Base-by-base conservation (phyloP, 2,329 filamentous ascomycete species). In the Lachnellula suecica region DNA sequence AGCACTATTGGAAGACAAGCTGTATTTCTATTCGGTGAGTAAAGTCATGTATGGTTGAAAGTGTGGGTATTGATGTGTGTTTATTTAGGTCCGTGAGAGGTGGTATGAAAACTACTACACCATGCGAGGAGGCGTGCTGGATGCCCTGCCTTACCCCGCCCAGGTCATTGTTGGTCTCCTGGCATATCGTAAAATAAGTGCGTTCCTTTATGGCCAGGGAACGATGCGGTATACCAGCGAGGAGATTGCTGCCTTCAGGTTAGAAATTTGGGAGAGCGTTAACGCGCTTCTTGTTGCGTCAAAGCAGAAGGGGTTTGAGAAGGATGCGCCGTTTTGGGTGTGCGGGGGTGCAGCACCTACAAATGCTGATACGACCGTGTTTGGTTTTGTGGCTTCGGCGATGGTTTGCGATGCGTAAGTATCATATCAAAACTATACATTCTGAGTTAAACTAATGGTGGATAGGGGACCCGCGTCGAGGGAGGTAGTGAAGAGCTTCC, bases 71-170 rank as follows among this genome's bases (percentile, higher is more conserved):
- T 17, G 13, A 19, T 15, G 17, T 17, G 6, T 22, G 10, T 8
- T 22, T 20, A 11, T 29, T 31, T 49, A 78, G 73, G 65, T 57
- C 1, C 71, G 73, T 37, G 83, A 87, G 67, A 71, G 75, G 54
- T 87, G 83, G 83, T 63, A 74, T 2, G 70, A 81, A 51, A 84
- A 86, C 63, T 85, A 80, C 69, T 75, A 80, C 53, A 66, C 69
- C 13, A 84, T 84, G 81, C 77, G 82, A 15, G 73, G 75, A 46
- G 68, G 78, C 34, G 68, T 75, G 6, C 69, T 87, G 6, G 67
- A 63, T 9, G 49, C 72, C 0, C 55, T 85, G 1, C 78, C 81
- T 0, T 85, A 77, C 61, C 77, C 76, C 0, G 34, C 82, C 0
- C 77, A 75, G 11, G 54, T 78, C 0, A 2, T 83, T 1, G 62